phyloP scores from a whole-genome alignment of 441 rosid genomes.

The Gossypium armourianum region DNA sequence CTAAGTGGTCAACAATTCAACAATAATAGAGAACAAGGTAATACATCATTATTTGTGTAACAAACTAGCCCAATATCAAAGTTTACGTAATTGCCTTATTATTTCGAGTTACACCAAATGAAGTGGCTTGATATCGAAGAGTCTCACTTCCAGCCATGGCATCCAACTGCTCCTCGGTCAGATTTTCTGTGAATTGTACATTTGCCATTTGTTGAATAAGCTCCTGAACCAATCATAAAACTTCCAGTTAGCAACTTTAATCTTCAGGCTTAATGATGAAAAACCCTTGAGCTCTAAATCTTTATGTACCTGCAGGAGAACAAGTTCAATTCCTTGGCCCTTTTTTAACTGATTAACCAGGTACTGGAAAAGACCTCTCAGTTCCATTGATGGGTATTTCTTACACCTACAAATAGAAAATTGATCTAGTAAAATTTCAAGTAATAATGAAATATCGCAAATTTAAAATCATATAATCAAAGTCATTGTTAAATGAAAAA shows the following conservation, averaged over 20 bases:
- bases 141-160: constrained; percentile 99
- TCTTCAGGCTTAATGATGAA: constrained; percentile 8
- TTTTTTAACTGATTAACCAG: constrained; percentile 92
- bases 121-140: constrained; percentile 90
- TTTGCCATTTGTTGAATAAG: constrained; percentile 99
- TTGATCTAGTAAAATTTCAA: constrained; percentile 3
- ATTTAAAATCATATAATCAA: constrained; percentile 8
- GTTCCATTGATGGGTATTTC: constrained; percentile 98
- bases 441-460: constrained; percentile 5
- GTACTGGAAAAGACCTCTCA: constrained; percentile 96
- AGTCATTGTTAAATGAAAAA: constrained; percentile 8
- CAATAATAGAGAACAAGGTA: not conserved
- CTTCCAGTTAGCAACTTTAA: constrained; percentile 19
- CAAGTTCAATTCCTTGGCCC: constrained; percentile 96
- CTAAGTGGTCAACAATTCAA: not conserved
- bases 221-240: constrained; percentile 51
- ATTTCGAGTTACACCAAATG: constrained; percentile 85
- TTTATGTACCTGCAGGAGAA: constrained; percentile 71
- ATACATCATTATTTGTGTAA: not conserved
- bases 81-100: constrained; percentile 54
- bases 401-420: constrained; percentile 57
- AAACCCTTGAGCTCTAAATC: constrained; percentile 17
- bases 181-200: constrained; percentile 93
- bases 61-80: constrained; percentile 9
- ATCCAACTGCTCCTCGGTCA: constrained; percentile 97